Evolutionary conservation across 2,329 filamentous ascomycete species (phyloP).

Genomic region (Alternaria consortialis): DNA sequence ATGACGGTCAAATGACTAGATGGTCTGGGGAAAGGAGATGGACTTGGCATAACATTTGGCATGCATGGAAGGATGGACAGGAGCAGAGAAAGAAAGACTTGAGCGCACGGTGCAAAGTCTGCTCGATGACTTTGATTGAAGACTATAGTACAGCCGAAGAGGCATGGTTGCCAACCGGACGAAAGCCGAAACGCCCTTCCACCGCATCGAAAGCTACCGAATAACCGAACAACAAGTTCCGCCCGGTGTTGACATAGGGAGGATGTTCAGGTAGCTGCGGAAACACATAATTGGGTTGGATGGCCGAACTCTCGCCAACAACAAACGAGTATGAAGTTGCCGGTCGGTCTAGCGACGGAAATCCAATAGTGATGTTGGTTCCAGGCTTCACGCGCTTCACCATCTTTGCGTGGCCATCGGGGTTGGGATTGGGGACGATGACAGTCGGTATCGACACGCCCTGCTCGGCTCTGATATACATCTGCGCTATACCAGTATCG

Average conservation of each 20-base stretch:
- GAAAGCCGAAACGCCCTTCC: slow-evolving; percentile 45
- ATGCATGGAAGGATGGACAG: slow-evolving; percentile 1
- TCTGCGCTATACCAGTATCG: slow-evolving; percentile 47
- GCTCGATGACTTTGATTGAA: neutral
- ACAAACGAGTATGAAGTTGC: slow-evolving; percentile 36
- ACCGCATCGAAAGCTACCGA: slow-evolving; percentile 48
- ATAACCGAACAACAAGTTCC: slow-evolving; percentile 44
- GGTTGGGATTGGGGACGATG: slow-evolving; percentile 44
- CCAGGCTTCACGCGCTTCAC: slow-evolving; percentile 44
- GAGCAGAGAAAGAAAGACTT: neutral
- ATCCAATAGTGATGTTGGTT: slow-evolving; percentile 39
- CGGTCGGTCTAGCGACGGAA: slow-evolving; percentile 27
- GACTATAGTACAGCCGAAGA: slow-evolving; percentile 28
- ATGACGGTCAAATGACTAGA: slow-evolving; percentile 47
- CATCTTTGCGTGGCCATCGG: slow-evolving; percentile 32
- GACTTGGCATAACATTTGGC: slow-evolving; percentile 19
- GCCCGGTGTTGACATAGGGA: slow-evolving; percentile 47
- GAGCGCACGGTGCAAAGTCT: neutral
- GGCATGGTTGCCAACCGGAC: slow-evolving; percentile 23
- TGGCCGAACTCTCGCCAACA: slow-evolving; percentile 35
- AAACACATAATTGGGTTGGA: slow-evolving; percentile 42
- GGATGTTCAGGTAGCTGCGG: slow-evolving; percentile 32
- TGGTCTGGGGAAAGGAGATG: slow-evolving; percentile 23
- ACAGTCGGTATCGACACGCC: slow-evolving; percentile 39
- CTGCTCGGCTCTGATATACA: slow-evolving; percentile 46